Base-by-base conservation (phyloP, 1,284 basidiomycete genomes). In the Ustilago loliicola region DNA sequence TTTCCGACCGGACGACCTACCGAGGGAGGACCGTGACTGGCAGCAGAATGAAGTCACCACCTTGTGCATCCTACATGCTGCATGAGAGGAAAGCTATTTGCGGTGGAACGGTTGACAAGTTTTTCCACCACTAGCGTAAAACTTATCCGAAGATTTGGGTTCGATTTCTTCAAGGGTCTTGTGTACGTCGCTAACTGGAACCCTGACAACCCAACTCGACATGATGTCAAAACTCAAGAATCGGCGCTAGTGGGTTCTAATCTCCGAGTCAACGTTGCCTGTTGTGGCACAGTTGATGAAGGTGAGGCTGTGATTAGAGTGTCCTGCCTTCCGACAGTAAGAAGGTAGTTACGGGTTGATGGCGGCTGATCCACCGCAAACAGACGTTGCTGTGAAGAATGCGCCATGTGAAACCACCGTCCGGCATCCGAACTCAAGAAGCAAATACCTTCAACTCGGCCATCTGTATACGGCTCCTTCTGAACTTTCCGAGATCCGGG, bases 261-360 rank as follows among this genome's bases (percentile, higher is more conserved):
- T 5, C 32, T 34, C 32, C 32, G 32, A 11, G 11, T 6, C 11
- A 34, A 34, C 6, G 32, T 11, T 34, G 11, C 32, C 32, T 34
- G 6, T 5, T 11, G 11, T 6, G n/a, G 19, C 42, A 21, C 7
- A 21, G 6, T 21, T 21, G 42, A n/a, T 8, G 42, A 21, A 45
- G 19, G 42, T 45, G 42, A 45, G 42, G 42, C 42, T 40, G 38
- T 40, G 38, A 36, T n/a, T n/a, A n/a, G n/a, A n/a, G n/a, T 36
- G 34, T 36, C 34, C 34, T 15, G 34, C 15, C 38, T 6, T 17
- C 19, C 1, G 42, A 21, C 15, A 11, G 1, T 21, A 17, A 45
- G 42, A 45, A 21, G 21, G n/a, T 45, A 8, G 42, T 3, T 45
- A n/a, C n/a, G n/a, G n/a, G n/a, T 45, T n/a, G 21, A 8, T 13